Percentiles rank a stretch among this genome's conserved stretches.
Conservation (phyloP, 2,329 filamentous ascomycete genomes). For the Epicoccum sorghinum region DNA sequence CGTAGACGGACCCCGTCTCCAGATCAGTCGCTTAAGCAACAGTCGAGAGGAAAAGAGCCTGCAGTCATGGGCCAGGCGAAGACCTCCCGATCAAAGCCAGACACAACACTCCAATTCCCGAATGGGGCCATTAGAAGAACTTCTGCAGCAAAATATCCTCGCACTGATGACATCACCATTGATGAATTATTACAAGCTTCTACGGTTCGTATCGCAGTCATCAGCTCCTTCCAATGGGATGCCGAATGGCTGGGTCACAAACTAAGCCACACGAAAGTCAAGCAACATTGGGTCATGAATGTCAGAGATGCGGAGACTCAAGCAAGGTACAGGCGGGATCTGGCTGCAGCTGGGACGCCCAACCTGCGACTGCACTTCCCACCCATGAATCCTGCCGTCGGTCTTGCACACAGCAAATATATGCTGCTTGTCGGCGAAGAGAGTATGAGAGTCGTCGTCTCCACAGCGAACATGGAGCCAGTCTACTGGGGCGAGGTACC, state of each 20-base stretch:
- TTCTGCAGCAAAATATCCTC: constrained; percentile 68
- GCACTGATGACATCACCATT: constrained; percentile 79
- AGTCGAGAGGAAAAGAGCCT: neutral
- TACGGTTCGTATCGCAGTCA: constrained; percentile 74
- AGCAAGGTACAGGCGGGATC: constrained; percentile 30
- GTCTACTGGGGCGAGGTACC: constrained; percentile 86
- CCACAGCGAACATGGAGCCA: constrained; percentile 82
- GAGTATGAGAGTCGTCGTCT: constrained; percentile 80
- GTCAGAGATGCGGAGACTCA: constrained; percentile 55
- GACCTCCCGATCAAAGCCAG: neutral
- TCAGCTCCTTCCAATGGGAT: constrained; percentile 90
- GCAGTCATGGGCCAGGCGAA: neutral
- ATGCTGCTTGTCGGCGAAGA: constrained; percentile 81
- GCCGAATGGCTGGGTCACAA: constrained; percentile 75
- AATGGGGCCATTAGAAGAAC: constrained; percentile 80
- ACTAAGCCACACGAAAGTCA: constrained; percentile 63
- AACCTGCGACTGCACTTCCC: constrained; percentile 78
- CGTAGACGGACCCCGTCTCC: constrained; percentile 64
- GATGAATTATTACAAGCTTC: constrained; percentile 82
- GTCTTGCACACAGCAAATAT: constrained; percentile 90
- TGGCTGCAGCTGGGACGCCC: constrained; percentile 47
- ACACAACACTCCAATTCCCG: constrained; percentile 53
- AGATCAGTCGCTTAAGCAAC: constrained; percentile 35
- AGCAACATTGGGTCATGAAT: constrained; percentile 64
- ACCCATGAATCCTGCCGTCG: constrained; percentile 71